A percentile compares a stretch with the other conserved stretches of the same genome.
Evolutionary conservation across 1,284 basidiomycete genomes (phyloP).

Genomic region (Meira miltonrushii): DNA sequence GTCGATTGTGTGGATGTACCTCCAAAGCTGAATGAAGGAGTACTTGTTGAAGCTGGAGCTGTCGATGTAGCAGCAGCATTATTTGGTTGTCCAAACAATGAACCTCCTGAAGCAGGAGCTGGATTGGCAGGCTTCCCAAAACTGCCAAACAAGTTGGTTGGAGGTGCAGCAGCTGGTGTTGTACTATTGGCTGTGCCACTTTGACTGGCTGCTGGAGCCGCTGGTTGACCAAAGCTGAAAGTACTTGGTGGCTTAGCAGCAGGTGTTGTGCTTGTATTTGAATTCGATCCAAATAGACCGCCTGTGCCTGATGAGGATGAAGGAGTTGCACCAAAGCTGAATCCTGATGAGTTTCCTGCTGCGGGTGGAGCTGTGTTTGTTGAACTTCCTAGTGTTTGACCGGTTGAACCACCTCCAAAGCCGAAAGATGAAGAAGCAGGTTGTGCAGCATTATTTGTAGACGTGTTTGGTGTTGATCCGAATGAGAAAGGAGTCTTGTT

Average conservation of each 20-base stretch:
- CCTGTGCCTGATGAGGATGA: neutral
- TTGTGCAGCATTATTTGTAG: neutral
- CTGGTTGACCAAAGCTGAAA: conserved; percentile 11
- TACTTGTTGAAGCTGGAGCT: neutral
- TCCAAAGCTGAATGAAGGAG: conserved; percentile 12
- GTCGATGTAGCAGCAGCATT: neutral
- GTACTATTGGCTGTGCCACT: neutral
- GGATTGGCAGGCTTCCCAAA: conserved; percentile 9
- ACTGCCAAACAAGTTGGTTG: conserved; percentile 11
- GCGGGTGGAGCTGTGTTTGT: neutral
- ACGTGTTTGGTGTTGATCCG: neutral
- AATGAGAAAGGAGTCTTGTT: conserved; percentile 12
- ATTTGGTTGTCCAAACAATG: conserved; percentile 4
- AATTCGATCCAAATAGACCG: neutral
- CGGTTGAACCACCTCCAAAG: conserved; percentile 10
- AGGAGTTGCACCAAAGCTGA: neutral
- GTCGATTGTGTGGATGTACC: neutral
- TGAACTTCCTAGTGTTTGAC: neutral
- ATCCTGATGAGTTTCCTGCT: neutral
- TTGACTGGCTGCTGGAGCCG: neutral
- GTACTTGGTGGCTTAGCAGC: conserved; percentile 9
- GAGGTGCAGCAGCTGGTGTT: conserved; percentile 11
- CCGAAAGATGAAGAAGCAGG: neutral
- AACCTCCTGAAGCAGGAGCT: neutral
- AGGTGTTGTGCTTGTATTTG: neutral